Evolutionary conservation across 768 basidiomycete genomes (phyloP).

Genomic region (Sutorius australiensis): DNA sequence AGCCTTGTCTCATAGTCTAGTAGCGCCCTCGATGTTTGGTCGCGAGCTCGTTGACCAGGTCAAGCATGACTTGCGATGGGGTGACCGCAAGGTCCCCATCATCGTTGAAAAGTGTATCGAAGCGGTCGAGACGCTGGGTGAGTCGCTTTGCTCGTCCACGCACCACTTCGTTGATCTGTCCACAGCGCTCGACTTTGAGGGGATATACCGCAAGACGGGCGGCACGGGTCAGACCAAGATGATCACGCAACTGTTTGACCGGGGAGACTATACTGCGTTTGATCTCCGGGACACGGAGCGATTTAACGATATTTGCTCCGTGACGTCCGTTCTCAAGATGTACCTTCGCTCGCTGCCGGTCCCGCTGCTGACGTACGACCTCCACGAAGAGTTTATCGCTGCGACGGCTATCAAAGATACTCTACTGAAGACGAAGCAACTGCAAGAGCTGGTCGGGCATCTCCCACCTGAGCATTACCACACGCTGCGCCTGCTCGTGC

Average conservation of each 20-base stretch:
- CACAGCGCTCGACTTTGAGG: slow-evolving; percentile 90
- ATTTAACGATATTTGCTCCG: slow-evolving; percentile 96
- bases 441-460: slow-evolving; percentile 67
- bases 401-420: slow-evolving; percentile 70
- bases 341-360: slow-evolving; percentile 93
- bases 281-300: slow-evolving; percentile 82
- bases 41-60: slow-evolving; percentile 85
- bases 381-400: slow-evolving; percentile 86
- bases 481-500: slow-evolving; percentile 76
- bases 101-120: slow-evolving; percentile 96
- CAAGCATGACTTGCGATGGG: slow-evolving; percentile 55
- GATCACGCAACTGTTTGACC: slow-evolving; percentile 93
- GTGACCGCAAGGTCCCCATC: slow-evolving; percentile 67
- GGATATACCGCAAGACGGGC: slow-evolving; percentile 97
- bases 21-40: slow-evolving; percentile 91
- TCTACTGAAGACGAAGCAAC: slow-evolving; percentile 49
- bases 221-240: slow-evolving; percentile 88
- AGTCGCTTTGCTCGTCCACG: slow-evolving; percentile 21
- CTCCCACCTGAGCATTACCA: slow-evolving; percentile 87
- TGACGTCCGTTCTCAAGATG: slow-evolving; percentile 94
- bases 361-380: slow-evolving; percentile 84
- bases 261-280: slow-evolving; percentile 85
- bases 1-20: slow-evolving; percentile 14
- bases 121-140: slow-evolving; percentile 85
- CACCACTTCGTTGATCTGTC: background rate